Percentiles rank a stretch among this genome's conserved stretches.
Evolutionary conservation across 306 rosid species (phyloP).

Genomic region (Comarum palustre): DNA sequence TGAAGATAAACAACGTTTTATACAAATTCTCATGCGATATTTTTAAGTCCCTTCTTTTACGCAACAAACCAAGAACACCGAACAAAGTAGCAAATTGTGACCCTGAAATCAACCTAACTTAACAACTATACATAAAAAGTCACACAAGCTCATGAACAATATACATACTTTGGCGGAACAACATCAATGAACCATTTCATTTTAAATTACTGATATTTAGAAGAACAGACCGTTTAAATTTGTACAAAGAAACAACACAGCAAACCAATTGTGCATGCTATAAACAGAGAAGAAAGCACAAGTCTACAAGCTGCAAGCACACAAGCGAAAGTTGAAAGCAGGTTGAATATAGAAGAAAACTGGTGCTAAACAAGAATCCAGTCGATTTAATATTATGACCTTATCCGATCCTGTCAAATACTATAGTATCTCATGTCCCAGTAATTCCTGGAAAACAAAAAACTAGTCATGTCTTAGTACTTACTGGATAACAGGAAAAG

Average conservation of each 20-base stretch:
- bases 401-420: not conserved
- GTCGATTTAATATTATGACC: not conserved
- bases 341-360: not conserved
- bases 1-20: not conserved
- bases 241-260: not conserved
- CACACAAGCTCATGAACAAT: too few relatives aligned
- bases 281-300: not conserved
- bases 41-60: too few relatives aligned
- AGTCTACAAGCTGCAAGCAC: not conserved
- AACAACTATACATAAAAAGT: too few relatives aligned
- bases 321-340: not conserved
- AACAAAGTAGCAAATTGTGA: not conserved
- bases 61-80: not conserved
- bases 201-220: not conserved
- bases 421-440: not conserved
- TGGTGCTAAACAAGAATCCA: not conserved
- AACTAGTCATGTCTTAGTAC: not conserved
- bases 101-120: not conserved
- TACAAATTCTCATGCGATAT: too few relatives aligned
- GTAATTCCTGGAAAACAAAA: not conserved
- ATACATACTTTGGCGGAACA: not conserved
- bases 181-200: not conserved
- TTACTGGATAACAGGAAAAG: too few relatives aligned
- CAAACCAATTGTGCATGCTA: not conserved
- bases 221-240: not conserved